phyloP scores from a whole-genome alignment of 2,329 filamentous ascomycete species.

The Plectosphaerella sp. region DNA sequence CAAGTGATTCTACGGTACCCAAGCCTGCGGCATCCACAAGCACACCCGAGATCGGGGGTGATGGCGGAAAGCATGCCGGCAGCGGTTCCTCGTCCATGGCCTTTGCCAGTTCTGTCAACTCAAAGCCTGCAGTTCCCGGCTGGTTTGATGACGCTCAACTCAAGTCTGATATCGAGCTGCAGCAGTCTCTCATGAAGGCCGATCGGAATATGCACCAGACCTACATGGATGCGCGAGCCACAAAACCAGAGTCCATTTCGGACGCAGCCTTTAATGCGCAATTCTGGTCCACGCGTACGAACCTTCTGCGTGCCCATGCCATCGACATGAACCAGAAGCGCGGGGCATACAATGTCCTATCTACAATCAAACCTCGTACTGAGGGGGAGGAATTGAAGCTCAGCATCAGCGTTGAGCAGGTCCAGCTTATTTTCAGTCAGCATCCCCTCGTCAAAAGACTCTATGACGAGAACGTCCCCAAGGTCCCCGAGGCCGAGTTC shows the following conservation, averaged over 20 bases:
- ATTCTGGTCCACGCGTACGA: slow-evolving; percentile 90
- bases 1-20: slow-evolving; percentile 44
- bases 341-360: slow-evolving; percentile 90
- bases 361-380: slow-evolving; percentile 77
- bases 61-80: slow-evolving; percentile 16
- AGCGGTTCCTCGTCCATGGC: slow-evolving; percentile 67
- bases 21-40: slow-evolving; percentile 35
- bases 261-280: slow-evolving; percentile 80
- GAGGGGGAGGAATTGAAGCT: slow-evolving; percentile 72
- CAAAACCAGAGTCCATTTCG: slow-evolving; percentile 80
- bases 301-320: slow-evolving; percentile 81
- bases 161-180: slow-evolving; percentile 73
- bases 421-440: slow-evolving; percentile 87
- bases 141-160: slow-evolving; percentile 81
- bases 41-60: slow-evolving; percentile 20
- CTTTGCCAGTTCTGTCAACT: slow-evolving; percentile 65
- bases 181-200: slow-evolving; percentile 82
- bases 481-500: slow-evolving; percentile 73
- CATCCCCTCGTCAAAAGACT: slow-evolving; percentile 86
- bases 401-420: slow-evolving; percentile 85
- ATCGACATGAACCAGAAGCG: slow-evolving; percentile 83
- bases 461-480: slow-evolving; percentile 90
- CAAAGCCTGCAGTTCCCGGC: slow-evolving; percentile 49
- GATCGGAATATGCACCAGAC: slow-evolving; percentile 73
- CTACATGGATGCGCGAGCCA: slow-evolving; percentile 77